Conservation (phyloP, 257 asterid genomes). For the Nicotiana benthamiana region DNA sequence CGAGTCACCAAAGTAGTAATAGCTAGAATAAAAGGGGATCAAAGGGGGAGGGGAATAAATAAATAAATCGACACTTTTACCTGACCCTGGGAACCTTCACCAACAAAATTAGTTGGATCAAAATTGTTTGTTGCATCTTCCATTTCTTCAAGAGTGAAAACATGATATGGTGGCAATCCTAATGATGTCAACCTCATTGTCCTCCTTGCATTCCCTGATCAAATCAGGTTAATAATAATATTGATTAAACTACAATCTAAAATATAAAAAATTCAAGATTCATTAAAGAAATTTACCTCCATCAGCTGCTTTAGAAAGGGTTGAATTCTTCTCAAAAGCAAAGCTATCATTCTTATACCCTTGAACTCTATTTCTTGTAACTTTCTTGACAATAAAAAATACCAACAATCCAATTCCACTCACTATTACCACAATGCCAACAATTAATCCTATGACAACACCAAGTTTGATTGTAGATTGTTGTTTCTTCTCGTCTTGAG, state of each 20-base stretch:
- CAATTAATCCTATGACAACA: slow-evolving; percentile 63
- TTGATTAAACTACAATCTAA: neutral
- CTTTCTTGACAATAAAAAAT: slow-evolving; percentile 35
- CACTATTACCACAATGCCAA: slow-evolving; percentile 41
- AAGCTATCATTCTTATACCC: slow-evolving; percentile 43
- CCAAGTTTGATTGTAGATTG: slow-evolving; percentile 58
- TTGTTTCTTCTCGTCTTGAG: slow-evolving; percentile 11
- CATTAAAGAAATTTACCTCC: slow-evolving; percentile 42
- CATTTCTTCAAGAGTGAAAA: slow-evolving; percentile 84
- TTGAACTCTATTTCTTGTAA: slow-evolving; percentile 26
- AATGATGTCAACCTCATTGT: slow-evolving; percentile 73
- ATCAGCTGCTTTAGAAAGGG: slow-evolving; percentile 33
- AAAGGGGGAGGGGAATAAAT: too few species aligned
- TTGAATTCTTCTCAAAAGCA: slow-evolving; percentile 43
- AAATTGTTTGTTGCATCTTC: slow-evolving; percentile 87
- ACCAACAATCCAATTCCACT: slow-evolving; percentile 43
- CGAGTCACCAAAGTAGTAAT: too few species aligned
- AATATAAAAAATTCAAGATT: neutral
- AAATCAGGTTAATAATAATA: neutral
- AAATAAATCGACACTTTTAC: slow-evolving; percentile 26
- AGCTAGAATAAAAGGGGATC: too few species aligned
- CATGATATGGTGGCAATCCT: slow-evolving; percentile 83
- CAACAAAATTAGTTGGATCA: slow-evolving; percentile 70
- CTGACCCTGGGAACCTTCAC: slow-evolving; percentile 84
- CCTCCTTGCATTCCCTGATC: slow-evolving; percentile 51